Percentiles rank a stretch among this genome's conserved stretches.
Evolutionary conservation across 2,329 filamentous ascomycete species (phyloP).

Genomic region (Fusarium austroafricanum): DNA sequence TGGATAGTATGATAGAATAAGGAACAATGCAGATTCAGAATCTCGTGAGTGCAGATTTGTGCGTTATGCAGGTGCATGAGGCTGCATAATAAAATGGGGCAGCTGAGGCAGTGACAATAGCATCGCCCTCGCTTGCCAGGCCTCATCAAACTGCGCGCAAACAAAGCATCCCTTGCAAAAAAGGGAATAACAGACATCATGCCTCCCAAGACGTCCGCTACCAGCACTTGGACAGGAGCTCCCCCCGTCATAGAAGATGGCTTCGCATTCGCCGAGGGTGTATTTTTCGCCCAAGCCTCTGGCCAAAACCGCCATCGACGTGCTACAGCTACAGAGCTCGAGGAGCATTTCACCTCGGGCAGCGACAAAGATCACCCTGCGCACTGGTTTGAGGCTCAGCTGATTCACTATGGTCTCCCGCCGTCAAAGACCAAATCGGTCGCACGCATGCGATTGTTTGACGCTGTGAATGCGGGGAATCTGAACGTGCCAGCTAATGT

Average conservation of each 20-base stretch:
- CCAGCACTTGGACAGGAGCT: slow-evolving; percentile 24
- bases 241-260: slow-evolving; percentile 46
- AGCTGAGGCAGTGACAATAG: too few species aligned
- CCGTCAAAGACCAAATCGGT: slow-evolving; percentile 68
- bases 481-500: slow-evolving; percentile 63
- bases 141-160: neutral
- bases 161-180: neutral
- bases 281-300: slow-evolving; percentile 58
- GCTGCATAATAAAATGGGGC: too few species aligned
- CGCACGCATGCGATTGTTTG: slow-evolving; percentile 68
- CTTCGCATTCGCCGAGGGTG: slow-evolving; percentile 57
- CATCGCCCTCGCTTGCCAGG: neutral
- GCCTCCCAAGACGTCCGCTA: slow-evolving; percentile 8
- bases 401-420: slow-evolving; percentile 70
- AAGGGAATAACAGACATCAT: neutral
- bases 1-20: too few species aligned
- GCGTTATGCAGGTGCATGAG: too few species aligned
- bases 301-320: slow-evolving; percentile 59
- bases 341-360: slow-evolving; percentile 57
- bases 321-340: slow-evolving; percentile 57
- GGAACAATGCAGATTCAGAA: too few species aligned
- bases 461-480: slow-evolving; percentile 62
- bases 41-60: too few species aligned
- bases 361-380: slow-evolving; percentile 62
- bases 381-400: slow-evolving; percentile 72